These are phyloP conservation scores for Anthoceros angustus DNA, from an alignment of 225 moss, liverwort and hornwort species.

Conservation along the genomic window DNA sequence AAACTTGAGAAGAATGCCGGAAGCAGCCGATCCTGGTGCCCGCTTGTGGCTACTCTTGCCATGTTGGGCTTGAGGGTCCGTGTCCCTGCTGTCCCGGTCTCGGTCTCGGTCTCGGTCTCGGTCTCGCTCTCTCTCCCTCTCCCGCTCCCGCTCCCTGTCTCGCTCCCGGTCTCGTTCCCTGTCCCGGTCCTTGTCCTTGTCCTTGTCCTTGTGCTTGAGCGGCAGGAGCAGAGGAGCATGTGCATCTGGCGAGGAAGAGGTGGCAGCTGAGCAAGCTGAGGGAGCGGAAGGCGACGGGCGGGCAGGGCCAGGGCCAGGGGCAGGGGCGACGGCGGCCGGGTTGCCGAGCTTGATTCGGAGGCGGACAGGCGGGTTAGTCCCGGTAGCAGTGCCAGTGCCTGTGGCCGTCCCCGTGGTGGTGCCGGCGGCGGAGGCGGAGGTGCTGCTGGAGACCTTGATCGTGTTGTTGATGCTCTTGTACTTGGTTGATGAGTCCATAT, in stretches of 20 bases:
- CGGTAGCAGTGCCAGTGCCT: background rate
- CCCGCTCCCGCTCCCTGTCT: too few relatives aligned
- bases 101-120: too few relatives aligned
- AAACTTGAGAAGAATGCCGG: too few relatives aligned
- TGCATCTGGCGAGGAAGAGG: background rate
- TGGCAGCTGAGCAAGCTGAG: background rate
- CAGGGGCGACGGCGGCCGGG: background rate
- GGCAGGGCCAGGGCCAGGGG: background rate
- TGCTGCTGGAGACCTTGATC: background rate
- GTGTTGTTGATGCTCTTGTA: background rate
- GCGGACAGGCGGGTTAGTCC: slow-evolving; percentile 3
- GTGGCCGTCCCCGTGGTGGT: background rate
- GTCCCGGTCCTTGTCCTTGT: slow-evolving; percentile 4
- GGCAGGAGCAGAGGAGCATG: background rate
- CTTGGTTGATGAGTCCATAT: background rate
- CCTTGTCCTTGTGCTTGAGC: background rate
- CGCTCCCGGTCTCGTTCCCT: background rate
- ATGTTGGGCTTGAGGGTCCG: too few relatives aligned
- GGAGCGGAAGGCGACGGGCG: background rate
- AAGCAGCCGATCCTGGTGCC: too few relatives aligned
- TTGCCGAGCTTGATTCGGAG: slow-evolving; percentile 1
- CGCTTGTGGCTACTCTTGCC: too few relatives aligned
- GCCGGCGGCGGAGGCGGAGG: background rate
- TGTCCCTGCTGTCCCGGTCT: too few relatives aligned
- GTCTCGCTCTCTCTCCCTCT: too few relatives aligned